Evolutionary conservation across 2,329 filamentous ascomycete genomes (phyloP).

Genomic region (Pleoardoris graminearum): DNA sequence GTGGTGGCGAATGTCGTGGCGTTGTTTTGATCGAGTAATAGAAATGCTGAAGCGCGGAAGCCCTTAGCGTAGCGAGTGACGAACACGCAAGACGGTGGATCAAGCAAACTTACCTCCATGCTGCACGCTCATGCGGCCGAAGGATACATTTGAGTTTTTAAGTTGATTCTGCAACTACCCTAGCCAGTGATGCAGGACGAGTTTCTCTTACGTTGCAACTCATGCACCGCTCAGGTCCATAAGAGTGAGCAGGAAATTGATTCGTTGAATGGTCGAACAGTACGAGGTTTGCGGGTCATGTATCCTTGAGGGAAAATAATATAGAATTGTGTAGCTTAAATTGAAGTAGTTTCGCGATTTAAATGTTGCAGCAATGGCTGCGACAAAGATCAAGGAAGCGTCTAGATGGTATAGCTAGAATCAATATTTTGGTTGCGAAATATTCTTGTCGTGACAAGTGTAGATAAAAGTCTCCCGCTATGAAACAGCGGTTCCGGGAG

Average conservation of each 20-base stretch:
- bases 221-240: slow-evolving; percentile 2
- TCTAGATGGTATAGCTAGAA: too few species aligned
- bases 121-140: slow-evolving; percentile 2
- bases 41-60: slow-evolving; percentile 22
- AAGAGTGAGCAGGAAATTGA: neutral
- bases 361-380: too few species aligned
- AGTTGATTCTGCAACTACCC: neutral
- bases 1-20: slow-evolving; percentile 4
- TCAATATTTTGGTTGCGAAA: too few species aligned
- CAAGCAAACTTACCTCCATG: neutral
- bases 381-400: neutral
- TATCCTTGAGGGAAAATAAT: too few species aligned
- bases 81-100: slow-evolving; percentile 8
- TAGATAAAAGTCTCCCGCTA: too few species aligned
- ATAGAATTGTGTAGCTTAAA: neutral
- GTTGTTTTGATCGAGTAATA: slow-evolving; percentile 44
- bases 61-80: slow-evolving; percentile 17
- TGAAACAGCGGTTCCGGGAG: too few species aligned
- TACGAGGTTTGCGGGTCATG: too few species aligned
- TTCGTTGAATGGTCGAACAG: too few species aligned
- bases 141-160: neutral
- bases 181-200: slow-evolving; percentile 8
- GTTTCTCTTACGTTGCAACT: slow-evolving; percentile 24
- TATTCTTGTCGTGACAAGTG: too few species aligned
- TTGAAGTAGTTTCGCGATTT: neutral